Evolutionary conservation across 345 rosid species (phyloP).

Genomic region (Cardamine chenopodiifolia): DNA sequence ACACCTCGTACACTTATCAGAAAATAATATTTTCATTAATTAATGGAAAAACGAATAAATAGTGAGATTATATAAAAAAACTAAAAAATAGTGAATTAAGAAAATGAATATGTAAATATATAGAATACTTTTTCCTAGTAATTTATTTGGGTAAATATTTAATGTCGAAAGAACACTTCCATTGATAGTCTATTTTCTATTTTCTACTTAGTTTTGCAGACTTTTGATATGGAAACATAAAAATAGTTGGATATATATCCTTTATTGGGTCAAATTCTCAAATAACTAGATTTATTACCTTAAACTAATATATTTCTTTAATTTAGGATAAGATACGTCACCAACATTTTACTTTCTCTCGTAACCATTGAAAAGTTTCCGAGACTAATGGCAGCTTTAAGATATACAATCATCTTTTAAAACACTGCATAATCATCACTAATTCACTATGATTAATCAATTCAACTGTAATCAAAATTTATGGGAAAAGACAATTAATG

Average conservation of each 20-base stretch:
- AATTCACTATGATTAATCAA: neutral
- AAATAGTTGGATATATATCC: neutral
- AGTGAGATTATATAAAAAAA: neutral
- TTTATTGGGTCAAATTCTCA: neutral
- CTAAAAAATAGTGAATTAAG: neutral
- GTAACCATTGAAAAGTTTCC: conserved; percentile 34
- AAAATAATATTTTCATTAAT: neutral
- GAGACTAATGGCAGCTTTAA: conserved; percentile 13
- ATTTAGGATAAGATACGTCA: conserved; percentile 34
- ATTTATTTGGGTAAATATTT: neutral
- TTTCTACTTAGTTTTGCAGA: neutral
- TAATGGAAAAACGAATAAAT: neutral
- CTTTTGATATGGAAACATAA: neutral
- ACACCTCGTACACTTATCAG: conserved; percentile 65
- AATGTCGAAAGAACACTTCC: neutral
- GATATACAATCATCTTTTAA: neutral
- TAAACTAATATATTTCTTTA: neutral
- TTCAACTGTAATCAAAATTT: neutral
- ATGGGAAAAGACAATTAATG: neutral
- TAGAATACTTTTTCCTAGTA: neutral
- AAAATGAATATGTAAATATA: neutral
- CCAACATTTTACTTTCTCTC: neutral
- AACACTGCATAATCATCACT: neutral
- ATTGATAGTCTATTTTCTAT: neutral
- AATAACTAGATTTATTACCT: neutral